Conservation (phyloP, 768 basidiomycete genomes). For the Tulasnella sp. region DNA sequence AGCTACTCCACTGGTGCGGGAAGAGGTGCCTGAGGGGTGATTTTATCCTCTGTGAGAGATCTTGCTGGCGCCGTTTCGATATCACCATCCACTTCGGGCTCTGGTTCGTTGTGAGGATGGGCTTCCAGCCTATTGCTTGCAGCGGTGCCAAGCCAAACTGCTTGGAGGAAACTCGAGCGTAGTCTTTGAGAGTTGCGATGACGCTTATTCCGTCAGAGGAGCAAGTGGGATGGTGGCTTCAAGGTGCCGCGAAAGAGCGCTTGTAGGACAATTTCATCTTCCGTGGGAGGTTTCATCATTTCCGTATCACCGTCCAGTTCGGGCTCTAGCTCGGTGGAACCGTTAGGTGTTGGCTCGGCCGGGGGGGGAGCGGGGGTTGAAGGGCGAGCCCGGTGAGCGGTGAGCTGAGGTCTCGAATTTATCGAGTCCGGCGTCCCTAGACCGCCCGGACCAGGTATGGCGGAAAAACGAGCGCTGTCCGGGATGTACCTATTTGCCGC, state of each 20-base stretch:
- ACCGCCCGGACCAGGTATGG: constrained; percentile 61
- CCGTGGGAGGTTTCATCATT: constrained; percentile 47
- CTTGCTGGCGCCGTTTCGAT: too few species aligned
- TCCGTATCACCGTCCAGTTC: constrained; percentile 41
- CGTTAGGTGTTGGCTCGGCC: constrained; percentile 40
- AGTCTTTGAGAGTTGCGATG: constrained; percentile 83
- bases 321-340: constrained; percentile 38
- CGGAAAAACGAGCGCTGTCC: constrained; percentile 54
- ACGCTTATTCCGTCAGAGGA: constrained; percentile 78
- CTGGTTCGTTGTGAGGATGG: too few species aligned
- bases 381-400: constrained; percentile 53
- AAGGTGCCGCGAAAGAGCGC: constrained; percentile 49
- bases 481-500: constrained; percentile 64
- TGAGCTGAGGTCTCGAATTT: constrained; percentile 73
- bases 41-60: too few species aligned
- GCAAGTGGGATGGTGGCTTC: constrained; percentile 63
- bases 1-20: too few species aligned
- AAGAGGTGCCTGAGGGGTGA: too few species aligned
- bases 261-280: constrained; percentile 47
- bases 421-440: constrained; percentile 74
- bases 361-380: too few species aligned
- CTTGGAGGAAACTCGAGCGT: constrained; percentile 87
- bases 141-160: constrained; percentile 93
- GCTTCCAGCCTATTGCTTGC: constrained; percentile 92
- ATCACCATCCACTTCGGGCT: too few species aligned